Base-by-base conservation (phyloP, 164 flowering plant genomes). In the Aristolochia californica region DNA sequence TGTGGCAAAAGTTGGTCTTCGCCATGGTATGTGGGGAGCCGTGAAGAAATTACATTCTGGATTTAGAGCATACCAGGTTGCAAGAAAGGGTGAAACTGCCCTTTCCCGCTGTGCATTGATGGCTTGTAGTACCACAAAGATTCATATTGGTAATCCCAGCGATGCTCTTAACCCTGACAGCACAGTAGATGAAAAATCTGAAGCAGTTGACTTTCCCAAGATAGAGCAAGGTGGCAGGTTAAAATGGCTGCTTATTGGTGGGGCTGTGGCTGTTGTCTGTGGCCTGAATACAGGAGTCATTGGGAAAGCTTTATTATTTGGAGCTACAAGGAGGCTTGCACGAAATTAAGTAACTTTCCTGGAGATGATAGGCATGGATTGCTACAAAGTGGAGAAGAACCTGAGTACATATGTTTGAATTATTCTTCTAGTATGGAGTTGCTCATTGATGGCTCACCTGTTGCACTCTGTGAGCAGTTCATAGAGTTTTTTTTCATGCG, bases 21-120 rank as follows among this genome's bases (percentile, higher is more conserved):
- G 96, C n/a, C 99, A 93, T 62, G 99, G 95, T 23, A 85, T 93
- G 96, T 93, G 97, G 99, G 97, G 97, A 61, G 76, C 97, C 18
- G 90, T 93, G 45, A 93, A 89, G 88, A 89, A 89, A 59, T 24
- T 89, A 34, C 88, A 93, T 54, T 69, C 85, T 15, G 99, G 99
- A 44, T 61, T 93, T 73, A 80, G 93, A 74, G 81, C 95, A 13
- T 93, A 93, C 71, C 91, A 89, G 72, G 74, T 69, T 62, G 81
- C 82, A 0, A 71, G 88, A 64, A 87, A 83, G 65, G 50, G 73
- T 4, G 97, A 70, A 23, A 66, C 77, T n/a, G 53, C 85, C 2
- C 63, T 80, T 12, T 80, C 91, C 22, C 74, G 85, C 65, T 62
- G 78, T 56, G 94, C 99, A 18, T 58, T 62, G 45, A 69, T 84